Evolutionary conservation across 140 eudicot genomes (phyloP).

Genomic region (Ambrosia hybrid): DNA sequence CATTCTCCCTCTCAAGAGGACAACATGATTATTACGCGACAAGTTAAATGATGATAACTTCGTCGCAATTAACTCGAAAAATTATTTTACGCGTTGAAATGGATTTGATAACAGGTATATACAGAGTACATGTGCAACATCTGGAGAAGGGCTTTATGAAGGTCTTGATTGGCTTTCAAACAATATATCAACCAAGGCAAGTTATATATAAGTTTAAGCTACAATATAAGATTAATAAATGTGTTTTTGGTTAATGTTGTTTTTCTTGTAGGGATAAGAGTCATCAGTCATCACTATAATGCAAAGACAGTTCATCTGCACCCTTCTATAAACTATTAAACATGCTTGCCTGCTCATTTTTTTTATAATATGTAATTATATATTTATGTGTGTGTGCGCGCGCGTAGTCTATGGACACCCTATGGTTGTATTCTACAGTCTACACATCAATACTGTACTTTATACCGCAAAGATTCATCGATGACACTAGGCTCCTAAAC

Average conservation of each 20-base stretch:
- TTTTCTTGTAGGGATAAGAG: constrained; percentile 26
- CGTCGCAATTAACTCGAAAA: neutral
- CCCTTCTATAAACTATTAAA: neutral
- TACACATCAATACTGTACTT: constrained; percentile 24
- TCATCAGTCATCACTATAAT: neutral
- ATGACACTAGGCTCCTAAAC: neutral
- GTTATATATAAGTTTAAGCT: constrained; percentile 13
- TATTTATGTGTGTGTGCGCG: neutral
- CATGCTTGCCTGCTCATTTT: constrained; percentile 25
- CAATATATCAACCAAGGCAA: constrained; percentile 51
- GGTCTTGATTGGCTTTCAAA: constrained; percentile 50
- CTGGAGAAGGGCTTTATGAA: constrained; percentile 54
- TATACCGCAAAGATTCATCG: constrained; percentile 1
- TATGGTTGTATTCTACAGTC: neutral
- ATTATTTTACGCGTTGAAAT: neutral
- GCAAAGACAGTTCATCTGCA: constrained; percentile 12
- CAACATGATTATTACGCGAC: no score
- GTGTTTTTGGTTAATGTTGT: constrained; percentile 9
- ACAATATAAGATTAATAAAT: no score
- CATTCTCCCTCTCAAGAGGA: neutral
- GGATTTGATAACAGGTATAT: constrained; percentile 39
- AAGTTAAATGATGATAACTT: neutral
- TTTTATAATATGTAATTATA: neutral
- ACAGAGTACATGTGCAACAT: constrained; percentile 55
- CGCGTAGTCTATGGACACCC: neutral